Evolutionary conservation across 2,329 filamentous ascomycete genomes (phyloP).

Genomic region (Penicillium verrucosum): DNA sequence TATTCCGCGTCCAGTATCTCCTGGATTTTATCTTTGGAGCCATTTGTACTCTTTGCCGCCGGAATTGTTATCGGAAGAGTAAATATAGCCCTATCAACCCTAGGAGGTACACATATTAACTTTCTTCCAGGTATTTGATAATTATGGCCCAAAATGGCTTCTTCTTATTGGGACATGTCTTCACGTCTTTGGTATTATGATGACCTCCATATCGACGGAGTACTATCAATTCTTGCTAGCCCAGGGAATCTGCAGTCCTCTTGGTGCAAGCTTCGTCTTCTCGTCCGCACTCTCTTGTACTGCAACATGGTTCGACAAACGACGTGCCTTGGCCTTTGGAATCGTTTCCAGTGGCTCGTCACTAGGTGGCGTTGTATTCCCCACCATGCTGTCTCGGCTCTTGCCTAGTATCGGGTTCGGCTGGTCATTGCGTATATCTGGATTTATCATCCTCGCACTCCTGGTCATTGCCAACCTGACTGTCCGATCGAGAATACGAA

Average conservation of each 20-base stretch:
- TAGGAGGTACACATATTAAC: background rate
- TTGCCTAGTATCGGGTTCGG: conserved; percentile 52
- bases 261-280: conserved; percentile 51
- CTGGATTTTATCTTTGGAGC: conserved; percentile 58
- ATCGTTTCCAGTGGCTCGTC: conserved; percentile 53
- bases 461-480: conserved; percentile 53
- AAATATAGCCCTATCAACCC: background rate
- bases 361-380: conserved; percentile 57
- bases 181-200: conserved; percentile 58
- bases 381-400: conserved; percentile 57
- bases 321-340: conserved; percentile 53
- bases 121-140: conserved; percentile 54
- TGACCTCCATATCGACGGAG: conserved; percentile 50
- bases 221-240: conserved; percentile 57
- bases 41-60: conserved; percentile 54
- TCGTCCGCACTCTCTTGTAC: conserved; percentile 38
- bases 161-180: conserved; percentile 50
- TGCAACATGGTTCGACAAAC: conserved; percentile 54
- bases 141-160: conserved; percentile 57
- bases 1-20: conserved; percentile 54
- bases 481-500: conserved; percentile 47
- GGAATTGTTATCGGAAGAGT: conserved; percentile 55
- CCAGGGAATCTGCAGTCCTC: conserved; percentile 52
- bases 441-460: conserved; percentile 60
- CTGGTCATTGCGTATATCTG: conserved; percentile 55